These are phyloP conservation scores for Heliosperma pusillum DNA, from an alignment of 148 eudicot genomes.

Conservation along the genomic window DNA sequence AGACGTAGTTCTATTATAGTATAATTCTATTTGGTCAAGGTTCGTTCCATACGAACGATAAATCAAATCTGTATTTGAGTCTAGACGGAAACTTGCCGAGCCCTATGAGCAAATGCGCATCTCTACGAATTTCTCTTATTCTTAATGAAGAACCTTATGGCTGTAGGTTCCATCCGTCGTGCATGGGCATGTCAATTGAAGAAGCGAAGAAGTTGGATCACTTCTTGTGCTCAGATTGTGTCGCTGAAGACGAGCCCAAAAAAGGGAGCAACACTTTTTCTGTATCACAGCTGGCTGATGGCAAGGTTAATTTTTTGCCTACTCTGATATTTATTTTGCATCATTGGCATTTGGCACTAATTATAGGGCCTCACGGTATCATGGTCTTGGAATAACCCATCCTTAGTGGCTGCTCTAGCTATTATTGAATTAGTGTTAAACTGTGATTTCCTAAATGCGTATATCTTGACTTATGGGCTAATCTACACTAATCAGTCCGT, in stretches of 20 bases:
- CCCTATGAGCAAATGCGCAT: not conserved
- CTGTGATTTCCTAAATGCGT: not conserved
- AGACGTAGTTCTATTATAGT: too few relatives aligned
- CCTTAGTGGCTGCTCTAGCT: not conserved
- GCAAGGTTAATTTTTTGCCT: constrained; percentile 49
- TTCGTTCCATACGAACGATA: not conserved
- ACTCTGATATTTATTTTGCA: constrained; percentile 10
- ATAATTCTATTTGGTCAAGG: not conserved
- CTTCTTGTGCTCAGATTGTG: constrained; percentile 82
- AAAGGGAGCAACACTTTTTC: constrained; percentile 51
- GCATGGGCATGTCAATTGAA: constrained; percentile 93
- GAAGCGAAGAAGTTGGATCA: constrained; percentile 89
- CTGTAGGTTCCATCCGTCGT: constrained; percentile 89
- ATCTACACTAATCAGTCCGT: not conserved
- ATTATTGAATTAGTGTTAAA: not conserved
- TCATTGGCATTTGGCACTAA: constrained; percentile 8
- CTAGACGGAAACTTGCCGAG: not conserved
- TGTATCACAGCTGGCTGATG: constrained; percentile 47
- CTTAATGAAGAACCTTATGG: constrained; percentile 3
- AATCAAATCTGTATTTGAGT: not conserved
- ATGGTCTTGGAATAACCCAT: not conserved
- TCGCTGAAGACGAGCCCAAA: constrained; percentile 59
- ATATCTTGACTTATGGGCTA: not conserved
- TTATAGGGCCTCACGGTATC: not conserved
- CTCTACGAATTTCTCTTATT: not conserved